Percentiles rank a stretch among this genome's conserved stretches.
Conservation (phyloP, 805 yeast species). For the Lachancea sp. region DNA sequence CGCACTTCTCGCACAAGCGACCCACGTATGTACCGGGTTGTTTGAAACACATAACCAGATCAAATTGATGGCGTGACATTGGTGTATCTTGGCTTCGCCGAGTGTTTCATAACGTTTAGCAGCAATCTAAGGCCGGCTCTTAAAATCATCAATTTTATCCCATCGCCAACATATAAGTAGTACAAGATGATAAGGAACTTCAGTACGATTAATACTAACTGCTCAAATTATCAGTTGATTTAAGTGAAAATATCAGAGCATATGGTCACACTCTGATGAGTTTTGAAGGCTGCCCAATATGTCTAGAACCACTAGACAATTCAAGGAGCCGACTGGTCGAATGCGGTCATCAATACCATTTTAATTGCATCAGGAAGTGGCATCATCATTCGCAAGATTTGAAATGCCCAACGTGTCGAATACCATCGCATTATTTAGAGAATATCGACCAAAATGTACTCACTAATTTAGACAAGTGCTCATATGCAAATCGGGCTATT, state of each 20-base stretch:
- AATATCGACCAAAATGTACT: slow-evolving; percentile 10
- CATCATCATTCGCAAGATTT: slow-evolving; percentile 22
- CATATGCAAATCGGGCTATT: not conserved
- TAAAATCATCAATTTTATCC: not conserved
- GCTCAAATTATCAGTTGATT: too few relatives aligned
- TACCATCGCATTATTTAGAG: slow-evolving; percentile 11
- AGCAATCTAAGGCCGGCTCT: too few relatives aligned
- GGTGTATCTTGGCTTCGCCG: not conserved
- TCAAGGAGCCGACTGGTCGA: slow-evolving; percentile 32
- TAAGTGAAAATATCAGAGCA: not conserved
- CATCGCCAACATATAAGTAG: not conserved
- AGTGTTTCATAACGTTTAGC: too few relatives aligned
- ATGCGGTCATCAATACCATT: slow-evolving; percentile 54
- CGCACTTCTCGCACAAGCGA: slow-evolving; percentile 73
- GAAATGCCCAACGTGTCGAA: slow-evolving; percentile 29
- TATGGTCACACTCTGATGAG: not conserved
- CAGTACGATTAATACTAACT: not conserved
- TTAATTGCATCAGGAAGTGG: slow-evolving; percentile 54
- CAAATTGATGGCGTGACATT: slow-evolving; percentile 89
- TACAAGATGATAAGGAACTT: not conserved
- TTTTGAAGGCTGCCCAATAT: slow-evolving; percentile 48
- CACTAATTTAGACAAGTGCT: slow-evolving; percentile 5
- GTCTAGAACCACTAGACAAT: slow-evolving; percentile 40
- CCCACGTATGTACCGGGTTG: slow-evolving; percentile 76
- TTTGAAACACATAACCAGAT: slow-evolving; percentile 74